phyloP scores from a whole-genome alignment of 2,329 filamentous ascomycete species.

The Fusarium lateritium region DNA sequence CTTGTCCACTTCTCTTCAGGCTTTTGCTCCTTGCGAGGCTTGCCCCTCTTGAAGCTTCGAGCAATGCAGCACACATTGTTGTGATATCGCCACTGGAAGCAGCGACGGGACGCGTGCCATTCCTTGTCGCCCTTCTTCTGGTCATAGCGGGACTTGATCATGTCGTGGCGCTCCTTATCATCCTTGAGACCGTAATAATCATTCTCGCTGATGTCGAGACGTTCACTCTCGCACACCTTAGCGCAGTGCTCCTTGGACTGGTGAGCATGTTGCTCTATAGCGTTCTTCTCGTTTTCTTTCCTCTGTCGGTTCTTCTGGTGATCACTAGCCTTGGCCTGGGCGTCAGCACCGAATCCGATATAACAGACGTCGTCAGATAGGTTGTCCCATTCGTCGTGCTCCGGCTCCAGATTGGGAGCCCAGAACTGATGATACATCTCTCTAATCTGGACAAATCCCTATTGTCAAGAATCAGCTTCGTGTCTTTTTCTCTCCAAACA shows the following conservation, averaged over 20 bases:
- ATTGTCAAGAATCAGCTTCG: slow-evolving; percentile 26
- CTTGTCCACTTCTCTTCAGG: slow-evolving; percentile 56
- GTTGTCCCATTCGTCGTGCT: slow-evolving; percentile 68
- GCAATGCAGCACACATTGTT: slow-evolving; percentile 61
- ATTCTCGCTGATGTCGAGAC: slow-evolving; percentile 54
- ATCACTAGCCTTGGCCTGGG: slow-evolving; percentile 53
- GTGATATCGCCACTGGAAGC: slow-evolving; percentile 65
- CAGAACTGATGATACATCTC: slow-evolving; percentile 67
- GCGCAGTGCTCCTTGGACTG: slow-evolving; percentile 63
- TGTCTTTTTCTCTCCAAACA: no score
- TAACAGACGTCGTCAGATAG: slow-evolving; percentile 64
- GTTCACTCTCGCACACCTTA: slow-evolving; percentile 62
- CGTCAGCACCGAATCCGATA: slow-evolving; percentile 56
- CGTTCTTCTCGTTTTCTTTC: slow-evolving; percentile 57
- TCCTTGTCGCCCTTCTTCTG: slow-evolving; percentile 37
- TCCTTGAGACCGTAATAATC: slow-evolving; percentile 51
- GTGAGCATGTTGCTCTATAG: slow-evolving; percentile 62
- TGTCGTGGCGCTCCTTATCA: slow-evolving; percentile 49
- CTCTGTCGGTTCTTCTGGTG: slow-evolving; percentile 55
- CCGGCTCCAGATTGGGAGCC: slow-evolving; percentile 58
- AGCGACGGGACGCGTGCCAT: slow-evolving; percentile 55
- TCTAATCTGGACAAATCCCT: slow-evolving; percentile 62
- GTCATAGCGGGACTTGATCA: slow-evolving; percentile 50
- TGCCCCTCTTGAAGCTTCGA: slow-evolving; percentile 61
- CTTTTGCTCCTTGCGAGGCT: slow-evolving; percentile 53